A percentile compares a stretch with the other conserved stretches of the same genome.
These are phyloP conservation scores for Coprinopsis strossmayeri DNA, from an alignment of 768 basidiomycete genomes.

Conservation along the genomic window DNA sequence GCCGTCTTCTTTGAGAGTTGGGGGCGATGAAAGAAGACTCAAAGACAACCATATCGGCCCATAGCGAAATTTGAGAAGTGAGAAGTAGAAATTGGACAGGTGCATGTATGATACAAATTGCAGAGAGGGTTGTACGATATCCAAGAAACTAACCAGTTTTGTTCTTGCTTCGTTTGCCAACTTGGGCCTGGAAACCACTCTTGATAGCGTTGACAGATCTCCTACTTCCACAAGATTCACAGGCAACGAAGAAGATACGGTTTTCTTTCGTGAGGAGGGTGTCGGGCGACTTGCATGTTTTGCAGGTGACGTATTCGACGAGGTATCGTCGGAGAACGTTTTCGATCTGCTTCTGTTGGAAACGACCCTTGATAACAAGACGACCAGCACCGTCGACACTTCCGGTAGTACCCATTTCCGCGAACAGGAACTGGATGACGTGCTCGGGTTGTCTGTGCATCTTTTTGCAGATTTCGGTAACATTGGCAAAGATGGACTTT, in stretches of 20 bases:
- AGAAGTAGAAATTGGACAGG: too few relatives aligned
- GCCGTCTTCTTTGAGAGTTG: too few relatives aligned
- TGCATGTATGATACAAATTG: too few relatives aligned
- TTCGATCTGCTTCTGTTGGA: slow-evolving; percentile 98
- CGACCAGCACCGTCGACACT: slow-evolving; percentile 89
- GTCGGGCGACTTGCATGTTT: slow-evolving; percentile 98
- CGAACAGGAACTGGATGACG: slow-evolving; percentile 93
- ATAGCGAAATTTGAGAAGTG: too few relatives aligned
- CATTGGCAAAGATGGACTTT: slow-evolving; percentile 94
- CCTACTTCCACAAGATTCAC: slow-evolving; percentile 84
- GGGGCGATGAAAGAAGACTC: too few relatives aligned
- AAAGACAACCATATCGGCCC: too few relatives aligned
- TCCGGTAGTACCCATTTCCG: slow-evolving; percentile 97
- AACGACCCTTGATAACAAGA: slow-evolving; percentile 94
- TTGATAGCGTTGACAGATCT: slow-evolving; percentile 96
- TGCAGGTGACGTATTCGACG: slow-evolving; percentile 98
- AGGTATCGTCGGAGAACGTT: slow-evolving; percentile 96
- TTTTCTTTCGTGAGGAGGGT: slow-evolving; percentile 96
- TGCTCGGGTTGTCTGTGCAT: slow-evolving; percentile 98
- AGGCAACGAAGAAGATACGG: slow-evolving; percentile 97
- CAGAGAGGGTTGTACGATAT: too few relatives aligned
- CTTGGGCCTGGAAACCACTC: slow-evolving; percentile 97
- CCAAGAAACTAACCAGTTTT: slow-evolving; percentile 28
- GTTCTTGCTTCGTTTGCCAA: slow-evolving; percentile 82
- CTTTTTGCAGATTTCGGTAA: slow-evolving; percentile 94